These are phyloP conservation scores for Alternaria hordeiaustralica DNA, from an alignment of 2,329 filamentous ascomycete genomes.

Conservation along the genomic window DNA sequence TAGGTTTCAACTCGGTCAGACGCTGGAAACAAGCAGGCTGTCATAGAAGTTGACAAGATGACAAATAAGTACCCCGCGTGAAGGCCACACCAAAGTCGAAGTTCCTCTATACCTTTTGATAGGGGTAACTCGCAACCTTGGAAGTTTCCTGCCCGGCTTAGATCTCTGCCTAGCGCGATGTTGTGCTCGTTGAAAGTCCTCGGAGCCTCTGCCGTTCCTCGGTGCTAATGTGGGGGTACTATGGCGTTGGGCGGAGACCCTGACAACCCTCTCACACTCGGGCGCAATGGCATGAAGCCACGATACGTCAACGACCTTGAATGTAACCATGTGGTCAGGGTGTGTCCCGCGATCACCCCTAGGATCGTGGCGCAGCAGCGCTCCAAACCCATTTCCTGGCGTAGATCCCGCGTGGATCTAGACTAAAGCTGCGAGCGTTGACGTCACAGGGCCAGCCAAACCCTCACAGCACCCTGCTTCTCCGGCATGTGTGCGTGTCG, in stretches of 20 bases:
- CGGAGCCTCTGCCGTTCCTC: not conserved
- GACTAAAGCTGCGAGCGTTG: slow-evolving; percentile 3
- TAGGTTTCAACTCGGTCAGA: too few species aligned
- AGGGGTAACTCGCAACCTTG: too few species aligned
- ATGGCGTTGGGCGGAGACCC: not conserved
- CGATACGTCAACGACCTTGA: not conserved
- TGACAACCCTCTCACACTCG: not conserved
- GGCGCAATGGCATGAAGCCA: not conserved
- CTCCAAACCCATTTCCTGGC: not conserved
- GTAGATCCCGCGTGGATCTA: slow-evolving; percentile 9
- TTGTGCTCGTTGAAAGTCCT: too few species aligned
- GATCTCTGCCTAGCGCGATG: too few species aligned
- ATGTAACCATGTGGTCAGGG: not conserved
- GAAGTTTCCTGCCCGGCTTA: too few species aligned
- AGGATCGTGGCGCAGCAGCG: slow-evolving; percentile 8
- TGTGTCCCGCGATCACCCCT: not conserved
- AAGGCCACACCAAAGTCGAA: too few species aligned
- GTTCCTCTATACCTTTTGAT: too few species aligned
- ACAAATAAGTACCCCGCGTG: too few species aligned
- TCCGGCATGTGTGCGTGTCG: not conserved
- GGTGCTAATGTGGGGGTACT: not conserved
- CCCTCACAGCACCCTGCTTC: slow-evolving; percentile 8
- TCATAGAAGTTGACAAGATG: too few species aligned
- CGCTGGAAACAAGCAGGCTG: too few species aligned
- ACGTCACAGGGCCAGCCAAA: slow-evolving; percentile 12